Evolutionary conservation across 805 yeast species (phyloP), one percentile per base, ranked within the genome.

Genomic region (Candida methanosorbosa): DNA sequence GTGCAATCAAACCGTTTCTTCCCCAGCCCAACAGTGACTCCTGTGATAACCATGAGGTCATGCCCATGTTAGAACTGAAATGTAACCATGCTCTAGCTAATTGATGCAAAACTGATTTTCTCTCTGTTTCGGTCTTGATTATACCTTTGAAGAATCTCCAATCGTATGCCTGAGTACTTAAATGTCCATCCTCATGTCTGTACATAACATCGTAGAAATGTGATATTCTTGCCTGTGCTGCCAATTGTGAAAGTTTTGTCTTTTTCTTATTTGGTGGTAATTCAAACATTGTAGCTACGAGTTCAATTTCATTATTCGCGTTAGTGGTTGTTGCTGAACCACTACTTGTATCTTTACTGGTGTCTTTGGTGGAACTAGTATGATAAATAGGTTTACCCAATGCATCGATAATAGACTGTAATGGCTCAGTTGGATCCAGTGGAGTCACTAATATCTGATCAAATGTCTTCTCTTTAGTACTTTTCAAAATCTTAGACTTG

Each of bases 131-230:
- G 26, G 54, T 55, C 22, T 46, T 45, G n/a, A 66, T 52, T 26
- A 64, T 55, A 32, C 58, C 52, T 42, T 65, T 67, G 64, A 77
- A 79, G 44, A 76, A 78, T 39, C 84, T 64, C 81, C 83, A 77
- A 52, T 79, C 86, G 45, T 77, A 78, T 35, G 54, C 61, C 56
- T 66, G 54, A 25, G 52, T 59, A 18, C 40, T 28, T 11, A 52
- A 54, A 4, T 46, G 46, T 44, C 59, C 61, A 30, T 52, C 49
- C 19, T 49, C 50, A 32, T 59, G 52, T 25, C 48, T 39, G 19
- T 50, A 44, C 23, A 55, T 47, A 13, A 57, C 41, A 35, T 62
- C 50, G 35, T 55, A 41, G 41, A 59, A 62, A 41, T 63, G 58
- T 23, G 48, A 47, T 15, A 53, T 49, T 27, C 48, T 46, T n/a